Conservation (phyloP, 2,329 filamentous ascomycete species). For the Colletotrichum magnum region DNA sequence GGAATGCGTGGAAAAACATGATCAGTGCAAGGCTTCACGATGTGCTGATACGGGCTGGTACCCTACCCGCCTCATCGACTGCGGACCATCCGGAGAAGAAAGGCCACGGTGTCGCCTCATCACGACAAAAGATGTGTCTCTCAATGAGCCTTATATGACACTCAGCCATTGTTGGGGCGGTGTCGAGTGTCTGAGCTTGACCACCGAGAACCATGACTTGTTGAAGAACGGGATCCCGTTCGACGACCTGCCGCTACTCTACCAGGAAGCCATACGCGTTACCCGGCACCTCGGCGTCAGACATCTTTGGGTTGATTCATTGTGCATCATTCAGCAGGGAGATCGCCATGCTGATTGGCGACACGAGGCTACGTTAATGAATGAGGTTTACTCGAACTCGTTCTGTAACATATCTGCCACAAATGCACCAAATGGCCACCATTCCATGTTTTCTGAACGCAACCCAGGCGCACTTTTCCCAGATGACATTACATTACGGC, state of each 20-base stretch:
- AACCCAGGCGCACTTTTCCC: background rate
- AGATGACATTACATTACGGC: background rate
- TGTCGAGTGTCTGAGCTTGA: constrained; percentile 13
- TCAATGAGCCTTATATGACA: background rate
- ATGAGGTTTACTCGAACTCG: constrained; percentile 41
- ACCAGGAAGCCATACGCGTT: constrained; percentile 22
- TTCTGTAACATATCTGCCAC: constrained; percentile 44
- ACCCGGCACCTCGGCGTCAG: constrained; percentile 11
- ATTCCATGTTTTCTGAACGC: constrained; percentile 16
- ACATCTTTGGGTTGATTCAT: constrained; percentile 38
- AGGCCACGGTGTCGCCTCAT: background rate
- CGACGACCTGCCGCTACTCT: constrained; percentile 13
- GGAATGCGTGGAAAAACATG: background rate
- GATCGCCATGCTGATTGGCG: constrained; percentile 41
- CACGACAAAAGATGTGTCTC: background rate
- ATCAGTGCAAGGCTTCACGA: background rate
- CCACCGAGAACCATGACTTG: background rate
- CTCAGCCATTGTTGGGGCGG: constrained; percentile 31
- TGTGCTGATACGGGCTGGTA: background rate
- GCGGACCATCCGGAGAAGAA: background rate
- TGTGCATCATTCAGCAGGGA: constrained; percentile 38
- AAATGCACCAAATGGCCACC: constrained; percentile 22
- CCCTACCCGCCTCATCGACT: constrained; percentile 23
- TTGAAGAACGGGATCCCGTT: background rate
- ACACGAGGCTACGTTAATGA: constrained; percentile 39